phyloP scores from a whole-genome alignment of 139 green algal genomes.

The Volvox reticuliferus region DNA sequence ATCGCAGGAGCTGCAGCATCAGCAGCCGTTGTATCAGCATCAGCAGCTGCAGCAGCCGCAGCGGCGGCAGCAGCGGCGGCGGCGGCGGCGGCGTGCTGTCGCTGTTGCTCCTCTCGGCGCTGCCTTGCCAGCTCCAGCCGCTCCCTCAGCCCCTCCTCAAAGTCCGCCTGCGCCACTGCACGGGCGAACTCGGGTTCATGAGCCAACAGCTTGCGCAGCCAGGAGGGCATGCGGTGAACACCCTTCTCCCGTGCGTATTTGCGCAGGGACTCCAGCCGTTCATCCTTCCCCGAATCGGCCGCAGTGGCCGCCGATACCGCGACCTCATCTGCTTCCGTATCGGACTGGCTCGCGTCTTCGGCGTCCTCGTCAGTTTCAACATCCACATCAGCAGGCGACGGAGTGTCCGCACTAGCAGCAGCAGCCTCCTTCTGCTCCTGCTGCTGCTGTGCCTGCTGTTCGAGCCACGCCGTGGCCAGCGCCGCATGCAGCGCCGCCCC shows the following conservation, averaged over 20 bases:
- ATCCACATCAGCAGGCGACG: not conserved
- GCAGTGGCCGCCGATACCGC: not conserved
- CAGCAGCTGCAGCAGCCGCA: not conserved
- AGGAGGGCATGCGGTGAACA: not conserved
- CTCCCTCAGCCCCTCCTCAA: not conserved
- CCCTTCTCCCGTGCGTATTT: constrained; percentile 14
- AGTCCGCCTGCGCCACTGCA: constrained; percentile 17
- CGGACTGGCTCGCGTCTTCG: not conserved
- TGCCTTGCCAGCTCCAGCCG: not conserved
- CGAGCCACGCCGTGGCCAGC: constrained; percentile 74
- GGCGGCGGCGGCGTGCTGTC: not conserved
- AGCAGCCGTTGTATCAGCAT: not conserved
- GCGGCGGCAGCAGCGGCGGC: too few relatives aligned
- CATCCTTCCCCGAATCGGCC: not conserved
- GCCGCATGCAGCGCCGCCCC: constrained; percentile 84
- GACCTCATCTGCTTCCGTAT: not conserved
- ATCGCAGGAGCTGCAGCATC: not conserved
- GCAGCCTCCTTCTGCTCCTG: not conserved
- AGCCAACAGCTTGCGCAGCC: not conserved
- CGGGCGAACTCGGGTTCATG: not conserved
- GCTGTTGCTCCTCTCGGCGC: not conserved
- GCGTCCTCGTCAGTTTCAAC: not conserved
- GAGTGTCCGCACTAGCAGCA: not conserved
- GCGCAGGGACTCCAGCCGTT: not conserved
- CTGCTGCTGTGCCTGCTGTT: not conserved